These are phyloP conservation scores for Spathaspora hagerdaliae DNA, from an alignment of 805 yeast genomes.

Conservation along the genomic window DNA sequence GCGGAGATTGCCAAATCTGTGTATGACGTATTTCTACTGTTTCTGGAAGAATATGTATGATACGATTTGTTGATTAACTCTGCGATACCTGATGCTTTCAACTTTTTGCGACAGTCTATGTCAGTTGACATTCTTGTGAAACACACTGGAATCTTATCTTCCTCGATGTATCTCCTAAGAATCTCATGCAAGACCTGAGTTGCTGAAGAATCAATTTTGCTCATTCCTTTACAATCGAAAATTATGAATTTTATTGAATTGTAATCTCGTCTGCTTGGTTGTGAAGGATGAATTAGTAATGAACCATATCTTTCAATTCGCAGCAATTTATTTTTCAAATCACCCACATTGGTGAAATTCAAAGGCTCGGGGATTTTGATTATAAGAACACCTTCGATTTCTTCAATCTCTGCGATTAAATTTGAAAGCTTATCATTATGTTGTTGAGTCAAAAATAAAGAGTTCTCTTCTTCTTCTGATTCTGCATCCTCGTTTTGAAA, in stretches of 20 bases:
- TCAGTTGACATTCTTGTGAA: slow-evolving; percentile 58
- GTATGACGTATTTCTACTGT: background rate
- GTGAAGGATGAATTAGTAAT: slow-evolving; percentile 70
- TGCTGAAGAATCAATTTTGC: slow-evolving; percentile 74
- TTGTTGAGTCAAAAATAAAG: background rate
- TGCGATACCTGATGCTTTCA: slow-evolving; percentile 54
- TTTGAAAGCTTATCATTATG: slow-evolving; percentile 7
- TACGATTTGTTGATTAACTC: slow-evolving; percentile 17
- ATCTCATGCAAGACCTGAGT: slow-evolving; percentile 66
- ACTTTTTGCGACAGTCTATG: slow-evolving; percentile 42
- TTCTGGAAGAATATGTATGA: background rate
- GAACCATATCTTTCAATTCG: slow-evolving; percentile 79
- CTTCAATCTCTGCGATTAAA: slow-evolving; percentile 33
- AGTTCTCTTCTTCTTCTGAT: background rate
- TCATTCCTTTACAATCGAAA: slow-evolving; percentile 80
- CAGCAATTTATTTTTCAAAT: slow-evolving; percentile 59
- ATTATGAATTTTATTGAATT: slow-evolving; percentile 51
- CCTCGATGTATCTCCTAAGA: slow-evolving; percentile 47
- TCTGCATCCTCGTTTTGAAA: slow-evolving; percentile 18
- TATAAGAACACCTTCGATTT: slow-evolving; percentile 68
- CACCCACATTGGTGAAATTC: slow-evolving; percentile 82
- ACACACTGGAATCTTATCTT: slow-evolving; percentile 51
- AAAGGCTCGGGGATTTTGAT: slow-evolving; percentile 85
- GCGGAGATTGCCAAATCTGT: slow-evolving; percentile 3
- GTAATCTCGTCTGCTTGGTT: slow-evolving; percentile 45